Percentiles rank a stretch among this genome's conserved stretches.
These are phyloP conservation scores for Phytopythium aichiense DNA, from an alignment of 352 stramenopile species.

Conservation along the genomic window DNA sequence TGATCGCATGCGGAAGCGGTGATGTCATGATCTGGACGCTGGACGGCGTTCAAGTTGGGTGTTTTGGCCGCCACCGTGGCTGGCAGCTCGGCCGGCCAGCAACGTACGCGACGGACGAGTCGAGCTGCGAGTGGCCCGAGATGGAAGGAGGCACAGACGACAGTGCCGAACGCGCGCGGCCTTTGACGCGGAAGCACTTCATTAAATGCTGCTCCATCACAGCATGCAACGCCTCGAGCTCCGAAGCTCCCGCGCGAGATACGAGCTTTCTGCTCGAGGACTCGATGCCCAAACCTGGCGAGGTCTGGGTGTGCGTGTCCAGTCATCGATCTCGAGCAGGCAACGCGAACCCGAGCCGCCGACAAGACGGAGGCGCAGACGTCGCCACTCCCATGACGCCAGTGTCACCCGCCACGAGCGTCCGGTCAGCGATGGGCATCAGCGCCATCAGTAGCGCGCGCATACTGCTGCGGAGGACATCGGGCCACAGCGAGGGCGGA, in stretches of 20 bases:
- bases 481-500: constrained; percentile 3
- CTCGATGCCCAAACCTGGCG: constrained; percentile 67
- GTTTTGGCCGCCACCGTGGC: constrained; percentile 53
- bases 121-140: constrained; percentile 39
- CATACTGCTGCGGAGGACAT: constrained; percentile 2
- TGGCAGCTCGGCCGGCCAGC: constrained; percentile 59
- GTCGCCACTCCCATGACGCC: neutral
- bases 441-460: constrained; percentile 8
- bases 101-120: constrained; percentile 38
- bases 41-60: constrained; percentile 59
- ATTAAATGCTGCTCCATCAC: constrained; percentile 57
- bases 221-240: constrained; percentile 32
- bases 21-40: constrained; percentile 75
- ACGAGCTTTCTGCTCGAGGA: constrained; percentile 71
- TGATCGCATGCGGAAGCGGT: constrained; percentile 56
- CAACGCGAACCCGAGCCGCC: constrained; percentile 28
- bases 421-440: neutral
- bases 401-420: neutral
- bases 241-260: constrained; percentile 18
- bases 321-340: constrained; percentile 39
- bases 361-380: constrained; percentile 13
- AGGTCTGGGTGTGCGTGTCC: constrained; percentile 71
- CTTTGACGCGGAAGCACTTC: constrained; percentile 28
- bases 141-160: constrained; percentile 12
- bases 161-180: constrained; percentile 9